Conservation (phyloP, 345 rosid species). For the Murraya paniculata region DNA sequence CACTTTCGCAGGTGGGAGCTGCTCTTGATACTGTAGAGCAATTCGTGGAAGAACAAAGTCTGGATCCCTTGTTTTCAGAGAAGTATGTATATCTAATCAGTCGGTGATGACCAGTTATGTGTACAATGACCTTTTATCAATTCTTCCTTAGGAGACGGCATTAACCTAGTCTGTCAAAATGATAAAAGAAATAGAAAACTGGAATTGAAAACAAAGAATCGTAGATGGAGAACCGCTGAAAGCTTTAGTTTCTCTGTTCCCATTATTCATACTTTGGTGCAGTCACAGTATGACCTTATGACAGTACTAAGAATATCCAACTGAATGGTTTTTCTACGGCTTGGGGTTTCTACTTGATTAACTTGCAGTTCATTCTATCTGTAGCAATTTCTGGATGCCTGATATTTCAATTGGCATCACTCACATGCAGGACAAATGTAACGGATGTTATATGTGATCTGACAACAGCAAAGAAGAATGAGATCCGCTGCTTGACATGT, state of each 20-base stretch:
- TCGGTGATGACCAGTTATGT: not conserved
- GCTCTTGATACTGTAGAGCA: conserved; percentile 66
- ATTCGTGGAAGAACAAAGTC: conserved; percentile 66
- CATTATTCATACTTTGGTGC: not conserved
- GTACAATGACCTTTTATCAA: not conserved
- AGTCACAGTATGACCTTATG: not conserved
- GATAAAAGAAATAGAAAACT: not conserved
- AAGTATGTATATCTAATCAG: conserved; percentile 45
- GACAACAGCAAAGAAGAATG: conserved; percentile 50
- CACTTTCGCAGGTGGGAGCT: conserved; percentile 51
- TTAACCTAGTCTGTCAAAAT: not conserved
- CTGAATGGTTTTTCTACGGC: not conserved
- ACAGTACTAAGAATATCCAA: not conserved
- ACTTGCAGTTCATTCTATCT: not conserved
- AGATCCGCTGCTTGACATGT: conserved; percentile 48
- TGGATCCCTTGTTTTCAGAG: conserved; percentile 63
- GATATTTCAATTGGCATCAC: conserved; percentile 12
- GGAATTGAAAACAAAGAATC: not conserved
- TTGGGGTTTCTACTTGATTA: not conserved
- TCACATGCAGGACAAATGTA: conserved; percentile 56
- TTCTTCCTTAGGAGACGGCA: not conserved
- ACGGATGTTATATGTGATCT: conserved; percentile 46
- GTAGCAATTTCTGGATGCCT: not conserved
- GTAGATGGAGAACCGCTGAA: not conserved
- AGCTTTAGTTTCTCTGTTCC: not conserved